Evolutionary conservation across 331 rosid species (phyloP).

Genomic region (Pyrus hybrid): DNA sequence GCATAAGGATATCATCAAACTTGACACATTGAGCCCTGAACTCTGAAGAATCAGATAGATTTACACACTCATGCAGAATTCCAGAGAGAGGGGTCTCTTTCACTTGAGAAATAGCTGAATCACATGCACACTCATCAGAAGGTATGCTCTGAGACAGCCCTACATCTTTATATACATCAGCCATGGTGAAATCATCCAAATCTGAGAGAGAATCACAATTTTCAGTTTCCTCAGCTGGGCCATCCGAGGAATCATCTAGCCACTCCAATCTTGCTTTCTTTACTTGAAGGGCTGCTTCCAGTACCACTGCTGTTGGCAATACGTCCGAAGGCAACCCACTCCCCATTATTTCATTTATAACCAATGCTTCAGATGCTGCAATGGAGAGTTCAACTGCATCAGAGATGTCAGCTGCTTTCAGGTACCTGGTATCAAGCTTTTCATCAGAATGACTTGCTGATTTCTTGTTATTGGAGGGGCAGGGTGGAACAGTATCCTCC

Average conservation of each 20-base stretch:
- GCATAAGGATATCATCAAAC: constrained; percentile 18
- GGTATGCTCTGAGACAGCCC: constrained; percentile 41
- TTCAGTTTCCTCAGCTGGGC: constrained; percentile 30
- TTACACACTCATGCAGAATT: constrained; percentile 14
- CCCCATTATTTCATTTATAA: constrained; percentile 56
- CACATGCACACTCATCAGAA: constrained; percentile 16
- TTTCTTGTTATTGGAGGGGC: constrained; percentile 22
- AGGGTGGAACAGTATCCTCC: constrained; percentile 18
- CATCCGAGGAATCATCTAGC: constrained; percentile 32
- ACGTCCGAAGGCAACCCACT: constrained; percentile 30
- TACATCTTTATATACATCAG: constrained; percentile 62
- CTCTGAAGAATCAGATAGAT: constrained; percentile 14
- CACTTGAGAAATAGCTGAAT: constrained; percentile 22
- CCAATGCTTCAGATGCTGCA: constrained; percentile 88
- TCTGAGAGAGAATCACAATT: constrained; percentile 63
- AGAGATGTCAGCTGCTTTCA: constrained; percentile 33
- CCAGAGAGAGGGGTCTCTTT: constrained; percentile 35
- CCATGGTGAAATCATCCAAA: constrained; percentile 67
- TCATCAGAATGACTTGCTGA: constrained; percentile 25
- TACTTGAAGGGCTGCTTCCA: constrained; percentile 72
- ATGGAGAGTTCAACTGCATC: constrained; percentile 67
- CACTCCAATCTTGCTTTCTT: constrained; percentile 58
- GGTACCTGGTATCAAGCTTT: constrained; percentile 20
- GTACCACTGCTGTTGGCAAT: constrained; percentile 36
- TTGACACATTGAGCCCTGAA: constrained; percentile 20